phyloP scores from a whole-genome alignment of 2,329 filamentous ascomycete genomes.

The Ophiostoma tasmaniense region DNA sequence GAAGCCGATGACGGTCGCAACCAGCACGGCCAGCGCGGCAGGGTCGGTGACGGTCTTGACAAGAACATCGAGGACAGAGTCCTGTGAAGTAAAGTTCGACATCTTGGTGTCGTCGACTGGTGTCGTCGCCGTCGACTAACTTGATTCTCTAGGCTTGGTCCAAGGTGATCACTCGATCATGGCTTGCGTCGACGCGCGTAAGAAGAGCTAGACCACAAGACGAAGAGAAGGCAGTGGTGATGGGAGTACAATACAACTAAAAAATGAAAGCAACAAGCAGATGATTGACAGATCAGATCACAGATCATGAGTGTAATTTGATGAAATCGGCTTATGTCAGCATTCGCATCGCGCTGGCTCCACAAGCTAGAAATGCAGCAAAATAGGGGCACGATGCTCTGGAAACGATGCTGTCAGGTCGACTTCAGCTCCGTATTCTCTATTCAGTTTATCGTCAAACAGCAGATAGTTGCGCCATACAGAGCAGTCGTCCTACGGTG shows the following conservation, averaged over 20 bases:
- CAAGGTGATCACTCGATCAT: not conserved
- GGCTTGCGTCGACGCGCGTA: not conserved
- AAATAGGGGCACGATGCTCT: not conserved
- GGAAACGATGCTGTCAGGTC: not conserved
- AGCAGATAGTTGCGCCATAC: not conserved
- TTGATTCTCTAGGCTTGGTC: not conserved
- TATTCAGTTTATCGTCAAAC: not conserved
- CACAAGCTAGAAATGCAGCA: not conserved
- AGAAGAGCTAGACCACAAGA: too few relatives aligned
- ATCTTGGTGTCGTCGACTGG: not conserved
- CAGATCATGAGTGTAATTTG: not conserved
- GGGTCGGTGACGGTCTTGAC: conserved; percentile 7
- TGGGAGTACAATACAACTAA: not conserved
- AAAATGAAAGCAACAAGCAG: not conserved
- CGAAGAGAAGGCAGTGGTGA: not conserved
- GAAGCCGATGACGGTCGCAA: conserved; percentile 41
- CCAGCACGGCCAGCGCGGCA: conserved; percentile 29
- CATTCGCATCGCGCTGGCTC: not conserved
- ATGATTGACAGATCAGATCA: not conserved
- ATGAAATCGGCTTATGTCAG: not conserved
- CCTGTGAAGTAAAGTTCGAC: not conserved
- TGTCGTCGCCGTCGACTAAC: not conserved
- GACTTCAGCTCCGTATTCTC: not conserved
- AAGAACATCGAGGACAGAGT: not conserved
- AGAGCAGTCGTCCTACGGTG: not conserved